Conservation (phyloP, 2,329 filamentous ascomycete genomes). For the Torrubiella hemipterigena region DNA sequence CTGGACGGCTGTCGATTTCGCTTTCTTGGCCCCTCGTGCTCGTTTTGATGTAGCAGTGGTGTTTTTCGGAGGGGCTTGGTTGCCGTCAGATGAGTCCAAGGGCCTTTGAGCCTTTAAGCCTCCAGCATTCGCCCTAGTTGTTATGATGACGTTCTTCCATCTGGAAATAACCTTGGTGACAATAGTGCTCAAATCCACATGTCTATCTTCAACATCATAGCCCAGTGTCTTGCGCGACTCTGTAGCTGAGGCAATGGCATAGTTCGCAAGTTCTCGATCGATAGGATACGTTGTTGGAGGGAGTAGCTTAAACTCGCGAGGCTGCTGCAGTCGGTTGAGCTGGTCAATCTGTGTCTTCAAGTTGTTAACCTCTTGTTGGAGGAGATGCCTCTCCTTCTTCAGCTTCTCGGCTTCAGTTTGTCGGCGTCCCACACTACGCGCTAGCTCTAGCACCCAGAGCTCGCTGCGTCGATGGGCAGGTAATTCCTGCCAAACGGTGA, state of each 20-base stretch:
- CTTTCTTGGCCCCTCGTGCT: constrained; percentile 10
- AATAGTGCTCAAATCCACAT: constrained; percentile 37
- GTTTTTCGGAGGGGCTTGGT: too few relatives aligned
- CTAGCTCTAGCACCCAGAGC: constrained; percentile 50
- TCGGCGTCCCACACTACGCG: constrained; percentile 44
- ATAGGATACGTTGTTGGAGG: constrained; percentile 40
- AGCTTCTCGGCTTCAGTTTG: constrained; percentile 42
- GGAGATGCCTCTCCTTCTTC: constrained; percentile 34
- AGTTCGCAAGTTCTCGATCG: constrained; percentile 33
- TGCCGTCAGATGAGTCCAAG: too few relatives aligned
- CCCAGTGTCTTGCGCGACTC: constrained; percentile 29
- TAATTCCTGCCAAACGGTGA: constrained; percentile 62
- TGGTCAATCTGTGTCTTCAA: constrained; percentile 48
- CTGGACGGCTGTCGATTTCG: too few relatives aligned
- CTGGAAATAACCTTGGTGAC: constrained; percentile 44
- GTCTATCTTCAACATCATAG: constrained; percentile 35
- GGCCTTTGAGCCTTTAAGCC: constrained; percentile 39
- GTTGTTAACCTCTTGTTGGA: constrained; percentile 45
- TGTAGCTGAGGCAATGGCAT: constrained; percentile 32
- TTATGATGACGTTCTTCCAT: constrained; percentile 50
- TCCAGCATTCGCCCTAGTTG: constrained; percentile 27
- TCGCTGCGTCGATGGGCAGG: constrained; percentile 42
- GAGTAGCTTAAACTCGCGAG: constrained; percentile 43
- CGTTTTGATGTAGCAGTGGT: constrained; percentile 10
- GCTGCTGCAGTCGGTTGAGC: constrained; percentile 45